phyloP scores from a whole-genome alignment of 2,329 filamentous ascomycete genomes.

The Neoarthrinium moseri region DNA sequence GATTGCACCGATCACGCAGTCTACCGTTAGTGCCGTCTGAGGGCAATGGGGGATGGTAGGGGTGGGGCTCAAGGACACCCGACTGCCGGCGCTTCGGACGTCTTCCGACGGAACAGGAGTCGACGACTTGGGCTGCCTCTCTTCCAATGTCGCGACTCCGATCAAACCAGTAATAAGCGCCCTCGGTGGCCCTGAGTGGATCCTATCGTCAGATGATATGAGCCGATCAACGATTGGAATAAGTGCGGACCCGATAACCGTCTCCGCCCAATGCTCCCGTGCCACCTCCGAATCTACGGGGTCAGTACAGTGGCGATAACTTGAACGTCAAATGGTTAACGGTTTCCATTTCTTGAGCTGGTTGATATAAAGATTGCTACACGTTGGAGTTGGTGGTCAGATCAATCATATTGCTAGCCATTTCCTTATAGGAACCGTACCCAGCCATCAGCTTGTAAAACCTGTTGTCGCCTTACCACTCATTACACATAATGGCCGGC shows the following conservation, averaged over 20 bases:
- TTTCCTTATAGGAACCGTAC: neutral
- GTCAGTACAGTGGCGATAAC: neutral
- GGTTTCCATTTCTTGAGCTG: neutral
- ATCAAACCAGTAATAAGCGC: neutral
- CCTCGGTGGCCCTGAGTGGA: neutral
- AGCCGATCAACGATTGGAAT: neutral
- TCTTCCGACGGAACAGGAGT: neutral
- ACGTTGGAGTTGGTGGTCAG: neutral
- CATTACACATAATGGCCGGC: neutral
- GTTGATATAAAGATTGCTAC: neutral
- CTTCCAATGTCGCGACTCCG: neutral
- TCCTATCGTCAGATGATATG: neutral
- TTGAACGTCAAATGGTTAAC: neutral
- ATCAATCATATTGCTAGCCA: neutral
- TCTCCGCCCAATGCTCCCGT: neutral
- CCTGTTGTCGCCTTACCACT: neutral
- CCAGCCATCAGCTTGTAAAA: neutral
- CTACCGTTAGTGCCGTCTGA: no score
- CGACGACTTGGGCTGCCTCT: neutral
- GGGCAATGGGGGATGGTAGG: no score
- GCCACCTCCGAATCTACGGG: neutral
- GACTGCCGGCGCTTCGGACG: neutral
- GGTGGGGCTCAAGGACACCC: neutral
- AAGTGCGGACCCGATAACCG: neutral
- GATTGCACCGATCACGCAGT: no score